Evolutionary conservation across 164 flowering plant species (phyloP).

Genomic region (Cinnamomum chago): DNA sequence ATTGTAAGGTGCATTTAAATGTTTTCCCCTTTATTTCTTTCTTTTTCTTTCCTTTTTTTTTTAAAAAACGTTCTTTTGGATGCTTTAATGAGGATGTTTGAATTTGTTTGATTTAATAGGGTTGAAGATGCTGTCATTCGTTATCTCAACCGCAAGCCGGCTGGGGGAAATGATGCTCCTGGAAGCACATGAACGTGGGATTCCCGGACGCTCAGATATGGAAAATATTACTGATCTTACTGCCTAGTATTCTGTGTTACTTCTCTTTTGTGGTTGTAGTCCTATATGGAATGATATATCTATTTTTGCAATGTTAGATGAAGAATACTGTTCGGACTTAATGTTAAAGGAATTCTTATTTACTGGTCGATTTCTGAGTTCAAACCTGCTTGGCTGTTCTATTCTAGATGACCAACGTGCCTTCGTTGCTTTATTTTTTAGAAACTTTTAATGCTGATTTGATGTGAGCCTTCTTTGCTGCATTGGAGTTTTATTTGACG

Average conservation of each 20-base stretch:
- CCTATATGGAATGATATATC: neutral
- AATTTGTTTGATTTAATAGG: conserved; percentile 33
- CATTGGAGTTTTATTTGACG: no score
- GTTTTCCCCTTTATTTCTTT: no score
- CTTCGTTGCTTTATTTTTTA: no score
- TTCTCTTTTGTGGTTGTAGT: neutral
- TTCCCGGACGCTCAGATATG: neutral
- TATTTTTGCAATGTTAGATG: neutral
- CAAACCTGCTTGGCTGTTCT: no score
- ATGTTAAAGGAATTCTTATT: no score
- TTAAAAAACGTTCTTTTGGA: neutral
- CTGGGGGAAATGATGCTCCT: conserved; percentile 58
- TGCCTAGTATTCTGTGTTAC: no score
- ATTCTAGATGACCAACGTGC: no score
- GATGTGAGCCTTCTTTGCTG: no score
- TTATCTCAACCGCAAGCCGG: conserved; percentile 82
- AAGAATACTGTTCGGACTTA: no score
- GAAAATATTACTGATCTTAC: neutral
- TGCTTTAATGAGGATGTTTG: neutral
- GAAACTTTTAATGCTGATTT: no score
- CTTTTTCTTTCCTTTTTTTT: neutral
- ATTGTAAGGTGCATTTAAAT: no score
- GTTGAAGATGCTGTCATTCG: conserved; percentile 90
- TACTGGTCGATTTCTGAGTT: no score
- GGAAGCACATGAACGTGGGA: conserved; percentile 43